Evolutionary conservation across 768 basidiomycete species (phyloP), one percentile per base, ranked within the genome.

Genomic region (Coprinopsis strossmayeri): DNA sequence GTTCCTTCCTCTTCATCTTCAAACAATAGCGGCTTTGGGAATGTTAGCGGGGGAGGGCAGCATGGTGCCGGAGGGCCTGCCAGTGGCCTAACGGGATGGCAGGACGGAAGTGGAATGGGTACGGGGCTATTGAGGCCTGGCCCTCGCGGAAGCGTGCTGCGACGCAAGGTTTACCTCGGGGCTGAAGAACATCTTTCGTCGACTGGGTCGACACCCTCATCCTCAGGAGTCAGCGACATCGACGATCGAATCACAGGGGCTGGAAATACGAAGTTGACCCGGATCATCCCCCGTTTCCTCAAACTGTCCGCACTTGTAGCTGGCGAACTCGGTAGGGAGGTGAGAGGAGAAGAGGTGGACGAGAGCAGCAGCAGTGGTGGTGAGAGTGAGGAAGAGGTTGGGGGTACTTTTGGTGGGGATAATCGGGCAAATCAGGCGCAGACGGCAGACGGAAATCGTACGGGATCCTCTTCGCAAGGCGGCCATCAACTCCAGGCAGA

Each of bases 271-370:
- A 83, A 79, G 57, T 66, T 87, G 15, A 74, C 77, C 17, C 81
- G 80, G 57, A 66, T 87, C 30, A 78, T 87, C 34, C 76, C 80
- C 25, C 71, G 84, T 25, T 93, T 91, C 58, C 65, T 93, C 50
- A 74, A 82, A 45, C 69, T 93, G 24, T 87, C 84, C 13, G 90
- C 90, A 25, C 69, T 89, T 41, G 82, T 89, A 5, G 85, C 87
- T 39, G 78, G 76, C 52, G 89, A 91, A 63, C 70, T 91, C 21
- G 87, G 84, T 15, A 70, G 79, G 39, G 88, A 91, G 64, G 77
- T 79, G 17, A 69, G 74, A 50, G 75, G 81, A 30, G 79, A 77
- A 65, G 77, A 61, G 66, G 78, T 66, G 57, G 48, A 49, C 15
- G 41, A 48, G 20, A 46, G n/a, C 45, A 48, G 52, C 24, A 39